Evolutionary conservation across 177 flowering plant genomes (phyloP).

Genomic region (Vitis hybrid): DNA sequence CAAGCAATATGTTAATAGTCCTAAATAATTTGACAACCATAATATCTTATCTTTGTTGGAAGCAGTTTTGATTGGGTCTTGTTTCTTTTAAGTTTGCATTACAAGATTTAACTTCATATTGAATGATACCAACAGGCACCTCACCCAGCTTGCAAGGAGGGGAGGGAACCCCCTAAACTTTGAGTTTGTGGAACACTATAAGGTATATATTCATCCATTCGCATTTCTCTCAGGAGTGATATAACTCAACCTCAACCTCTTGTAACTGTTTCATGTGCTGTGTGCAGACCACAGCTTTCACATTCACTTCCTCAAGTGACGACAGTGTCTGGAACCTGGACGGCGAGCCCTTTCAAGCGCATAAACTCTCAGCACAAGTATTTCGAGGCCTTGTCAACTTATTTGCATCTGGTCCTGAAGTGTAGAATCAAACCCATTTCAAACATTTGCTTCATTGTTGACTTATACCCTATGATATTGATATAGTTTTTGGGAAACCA

Average conservation of each 20-base stretch:
- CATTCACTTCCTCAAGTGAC: constrained; percentile 70
- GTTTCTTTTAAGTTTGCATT: background rate
- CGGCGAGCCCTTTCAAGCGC: constrained; percentile 84
- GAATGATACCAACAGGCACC: constrained; percentile 61
- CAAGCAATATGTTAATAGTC: too few relatives aligned
- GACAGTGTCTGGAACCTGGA: constrained; percentile 93
- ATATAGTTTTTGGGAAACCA: too few relatives aligned
- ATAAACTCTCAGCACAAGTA: constrained; percentile 92
- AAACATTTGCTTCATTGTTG: background rate
- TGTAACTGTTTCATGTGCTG: background rate
- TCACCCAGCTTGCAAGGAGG: constrained; percentile 75
- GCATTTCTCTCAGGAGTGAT: background rate
- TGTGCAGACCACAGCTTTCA: constrained; percentile 77
- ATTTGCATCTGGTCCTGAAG: constrained; percentile 87
- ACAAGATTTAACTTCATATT: background rate
- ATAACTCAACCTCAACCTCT: background rate
- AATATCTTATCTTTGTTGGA: too few relatives aligned
- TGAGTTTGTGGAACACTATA: constrained; percentile 89
- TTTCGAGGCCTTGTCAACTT: constrained; percentile 76
- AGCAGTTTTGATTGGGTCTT: background rate
- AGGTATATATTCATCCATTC: constrained; percentile 38
- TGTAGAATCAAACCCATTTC: constrained; percentile 19
- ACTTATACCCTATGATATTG: too few relatives aligned
- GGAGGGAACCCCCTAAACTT: constrained; percentile 78
- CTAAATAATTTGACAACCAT: too few relatives aligned